Percentiles rank a stretch among this genome's conserved stretches.
phyloP scores from a whole-genome alignment of 2,329 filamentous ascomycete genomes.

The Ophiostoma himal-ulmi region DNA sequence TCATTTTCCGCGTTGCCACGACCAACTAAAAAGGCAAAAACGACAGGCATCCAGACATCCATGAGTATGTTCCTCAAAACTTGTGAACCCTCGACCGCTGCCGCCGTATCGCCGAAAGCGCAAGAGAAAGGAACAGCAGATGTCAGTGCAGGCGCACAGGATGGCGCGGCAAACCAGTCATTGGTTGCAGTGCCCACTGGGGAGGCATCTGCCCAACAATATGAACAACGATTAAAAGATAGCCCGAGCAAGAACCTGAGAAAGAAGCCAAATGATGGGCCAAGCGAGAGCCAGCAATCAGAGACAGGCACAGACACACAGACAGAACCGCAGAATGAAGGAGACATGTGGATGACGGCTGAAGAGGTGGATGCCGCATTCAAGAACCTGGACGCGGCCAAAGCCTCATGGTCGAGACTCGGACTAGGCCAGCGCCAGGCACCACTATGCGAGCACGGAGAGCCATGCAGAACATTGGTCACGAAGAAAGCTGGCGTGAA shows the following conservation, averaged over 20 bases:
- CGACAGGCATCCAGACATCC: slow-evolving; percentile 22
- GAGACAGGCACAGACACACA: not conserved
- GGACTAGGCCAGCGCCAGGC: slow-evolving; percentile 54
- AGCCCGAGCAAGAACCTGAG: not conserved
- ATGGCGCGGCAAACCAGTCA: not conserved
- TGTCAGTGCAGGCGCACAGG: not conserved
- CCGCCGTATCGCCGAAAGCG: not conserved
- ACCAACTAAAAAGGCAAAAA: slow-evolving; percentile 21
- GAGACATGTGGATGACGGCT: slow-evolving; percentile 27
- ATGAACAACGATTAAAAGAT: not conserved
- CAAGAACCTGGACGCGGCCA: slow-evolving; percentile 64
- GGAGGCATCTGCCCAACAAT: not conserved
- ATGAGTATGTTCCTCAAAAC: slow-evolving; percentile 25
- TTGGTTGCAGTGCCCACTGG: not conserved
- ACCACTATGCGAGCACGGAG: slow-evolving; percentile 80
- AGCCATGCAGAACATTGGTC: slow-evolving; percentile 74
- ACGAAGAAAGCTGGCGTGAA: slow-evolving; percentile 91
- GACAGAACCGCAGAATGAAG: slow-evolving; percentile 23
- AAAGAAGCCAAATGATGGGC: not conserved
- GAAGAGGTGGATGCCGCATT: slow-evolving; percentile 55
- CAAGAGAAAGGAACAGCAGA: not conserved
- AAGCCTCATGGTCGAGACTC: slow-evolving; percentile 80
- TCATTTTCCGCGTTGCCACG: not conserved
- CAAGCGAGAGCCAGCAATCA: not conserved
- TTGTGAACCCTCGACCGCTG: not conserved